Evolutionary conservation across 1,284 basidiomycete species (phyloP), one percentile per base, ranked within the genome.

Genomic region (Ustilago bromivora): DNA sequence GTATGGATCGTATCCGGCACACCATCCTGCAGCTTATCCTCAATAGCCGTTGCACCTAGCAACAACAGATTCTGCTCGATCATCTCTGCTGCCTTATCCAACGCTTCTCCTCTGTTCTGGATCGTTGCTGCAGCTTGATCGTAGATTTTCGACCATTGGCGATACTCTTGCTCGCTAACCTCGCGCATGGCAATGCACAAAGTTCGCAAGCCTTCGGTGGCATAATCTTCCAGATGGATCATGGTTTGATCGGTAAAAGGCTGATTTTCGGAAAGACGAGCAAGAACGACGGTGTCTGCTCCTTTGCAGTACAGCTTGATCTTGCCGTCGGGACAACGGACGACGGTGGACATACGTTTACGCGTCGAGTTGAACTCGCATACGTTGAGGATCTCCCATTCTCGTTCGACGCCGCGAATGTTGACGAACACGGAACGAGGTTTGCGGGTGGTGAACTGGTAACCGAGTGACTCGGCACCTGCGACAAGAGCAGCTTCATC

Each of bases 351-450:
- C 97, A 99, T 99, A 66, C 97, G 91, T 86, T 99, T 99, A 54
- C 96, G 90, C 0, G 95, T 94, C 55, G 94, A 97, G 87, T 98
- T 99, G 90, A 99, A 99, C 87, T 99, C 97, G 89, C 95, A 97
- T 54, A 99, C 92, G 84, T 99, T 98, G 64, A 99, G 88, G 61
- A 99, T 91, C 86, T 98, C 91, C 85, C 92, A 98, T 86, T 98
- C 95, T 67, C 91, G 89, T 6, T 89, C 88, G 63, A 89, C 87
- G 19, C 94, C 95, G 64, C 90, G 88, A 61, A 96, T 89, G 63
- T 93, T 92, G 71, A 98, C 90, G 84, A 94, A 98, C 4, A 96
- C 94, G 0, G 95, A 97, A 85, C 93, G 95, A 7, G 96, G 96
- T 87, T 98, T 99, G 56, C 97, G 93, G 4, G 90, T 96, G 82